Percentiles rank a stretch among this genome's conserved stretches.
Evolutionary conservation across 192 early-diverging fungal genomes (phyloP).

Genomic region (Powellomyces hirtus): DNA sequence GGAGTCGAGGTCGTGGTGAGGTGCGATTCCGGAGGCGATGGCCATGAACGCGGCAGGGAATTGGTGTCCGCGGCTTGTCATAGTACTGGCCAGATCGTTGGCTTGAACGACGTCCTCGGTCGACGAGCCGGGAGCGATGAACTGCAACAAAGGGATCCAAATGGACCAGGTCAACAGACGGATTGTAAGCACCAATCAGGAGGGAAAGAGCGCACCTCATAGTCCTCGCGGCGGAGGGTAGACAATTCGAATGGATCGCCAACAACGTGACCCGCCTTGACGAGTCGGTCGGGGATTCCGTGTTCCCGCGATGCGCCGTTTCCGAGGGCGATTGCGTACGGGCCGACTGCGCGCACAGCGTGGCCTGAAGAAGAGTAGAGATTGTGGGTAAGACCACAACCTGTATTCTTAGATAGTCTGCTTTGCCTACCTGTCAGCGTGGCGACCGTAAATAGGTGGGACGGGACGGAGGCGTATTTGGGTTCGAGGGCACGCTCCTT

Average conservation of each 20-base stretch:
- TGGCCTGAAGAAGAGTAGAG: slow-evolving; percentile 59
- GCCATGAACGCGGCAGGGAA: slow-evolving; percentile 83
- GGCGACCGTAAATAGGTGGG: slow-evolving; percentile 73
- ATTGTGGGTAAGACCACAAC: too few species aligned
- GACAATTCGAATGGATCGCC: slow-evolving; percentile 83
- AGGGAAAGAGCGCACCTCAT: slow-evolving; percentile 32
- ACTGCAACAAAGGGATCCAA: slow-evolving; percentile 2
- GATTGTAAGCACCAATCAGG: neutral
- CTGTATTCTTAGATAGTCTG: too few species aligned
- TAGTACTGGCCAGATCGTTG: slow-evolving; percentile 67
- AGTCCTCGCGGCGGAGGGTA: slow-evolving; percentile 78
- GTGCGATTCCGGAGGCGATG: slow-evolving; percentile 71
- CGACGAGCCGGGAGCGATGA: slow-evolving; percentile 60
- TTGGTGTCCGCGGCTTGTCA: slow-evolving; percentile 79
- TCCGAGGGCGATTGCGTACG: slow-evolving; percentile 72
- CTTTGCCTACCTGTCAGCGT: slow-evolving; percentile 64
- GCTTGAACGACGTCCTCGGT: slow-evolving; percentile 83
- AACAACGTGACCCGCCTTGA: slow-evolving; percentile 62
- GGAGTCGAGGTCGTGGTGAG: slow-evolving; percentile 62
- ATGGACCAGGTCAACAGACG: neutral
- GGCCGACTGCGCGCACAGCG: slow-evolving; percentile 73
- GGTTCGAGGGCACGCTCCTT: slow-evolving; percentile 36
- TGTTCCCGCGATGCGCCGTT: slow-evolving; percentile 73
- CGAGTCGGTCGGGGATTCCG: slow-evolving; percentile 58
- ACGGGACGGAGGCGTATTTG: slow-evolving; percentile 39